Base-by-base conservation (phyloP, 2,329 filamentous ascomycete genomes). In the Aspergillus fischeri region DNA sequence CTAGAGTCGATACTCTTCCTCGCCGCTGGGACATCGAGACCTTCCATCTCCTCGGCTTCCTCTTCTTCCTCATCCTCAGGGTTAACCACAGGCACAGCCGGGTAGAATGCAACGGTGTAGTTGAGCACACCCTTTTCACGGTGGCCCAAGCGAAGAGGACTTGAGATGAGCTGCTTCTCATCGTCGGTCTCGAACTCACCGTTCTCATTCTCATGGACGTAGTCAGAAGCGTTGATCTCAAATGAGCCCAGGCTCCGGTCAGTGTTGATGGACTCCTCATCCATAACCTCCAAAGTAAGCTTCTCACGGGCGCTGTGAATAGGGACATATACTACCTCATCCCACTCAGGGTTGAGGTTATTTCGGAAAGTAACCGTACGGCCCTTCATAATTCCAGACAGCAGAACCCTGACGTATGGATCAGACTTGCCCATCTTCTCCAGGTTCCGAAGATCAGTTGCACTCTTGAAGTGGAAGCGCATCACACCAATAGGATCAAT, bases 401-500 rank as follows among this genome's bases (percentile, higher is more conserved):
- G 82, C 53, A 97, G 76, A 1, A 97, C 89, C 45, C 93, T 88
- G 24, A 87, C 90, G 67, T 99, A 99, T 0, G 94, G 91, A 73
- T 99, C 95, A 0, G 94, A 97, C 76, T 97, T 97, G 75, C 94
- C 94, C 74, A 99, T 85, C 2, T 91, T 91, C 75, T 99, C 94
- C 53, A 97, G 83, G 73, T 99, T 99, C 58, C 92, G 90, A 47
- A 99, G 83, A 66, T 92, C 86, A 51, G 82, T 84, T 29, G 91
- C 94, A 67, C 85, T 87, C 77, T 90, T 85, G 80, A 97, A 93
- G 74, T 99, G 92, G 64, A 99, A 81, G 61, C 94, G 88, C 86
- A 97, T 91, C 24, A 99, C 92, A 75, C 94, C 94, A 63, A 99
- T 90, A 0, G 94, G 94, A 1, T 90, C 93, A 58, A 95, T 82